A percentile compares a stretch with the other conserved stretches of the same genome.
phyloP scores from a whole-genome alignment of 2,329 filamentous ascomycete species.

The Ophiostoma sp. region DNA sequence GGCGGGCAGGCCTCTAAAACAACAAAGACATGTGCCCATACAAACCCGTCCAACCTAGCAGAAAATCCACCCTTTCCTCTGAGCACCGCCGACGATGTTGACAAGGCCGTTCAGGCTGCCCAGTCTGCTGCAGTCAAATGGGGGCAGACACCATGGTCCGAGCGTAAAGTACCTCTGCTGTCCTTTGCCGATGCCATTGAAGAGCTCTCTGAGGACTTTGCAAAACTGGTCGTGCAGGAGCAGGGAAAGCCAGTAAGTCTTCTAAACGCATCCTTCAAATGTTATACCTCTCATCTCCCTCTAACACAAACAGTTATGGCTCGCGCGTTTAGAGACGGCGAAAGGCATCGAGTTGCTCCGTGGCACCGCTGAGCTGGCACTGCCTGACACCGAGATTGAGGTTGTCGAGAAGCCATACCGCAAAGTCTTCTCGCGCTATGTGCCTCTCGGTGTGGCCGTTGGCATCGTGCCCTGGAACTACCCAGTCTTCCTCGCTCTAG shows the following conservation, averaged over 20 bases:
- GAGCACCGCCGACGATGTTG: not conserved
- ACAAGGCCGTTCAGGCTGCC: not conserved
- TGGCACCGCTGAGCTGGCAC: not conserved
- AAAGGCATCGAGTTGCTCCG: not conserved
- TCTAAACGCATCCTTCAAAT: not conserved
- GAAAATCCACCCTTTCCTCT: not conserved
- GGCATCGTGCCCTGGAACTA: conserved; percentile 5
- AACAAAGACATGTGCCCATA: not conserved
- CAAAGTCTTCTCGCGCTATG: not conserved
- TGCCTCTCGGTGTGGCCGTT: not conserved
- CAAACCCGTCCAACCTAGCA: not conserved
- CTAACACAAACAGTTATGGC: not conserved
- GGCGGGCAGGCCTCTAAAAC: not conserved
- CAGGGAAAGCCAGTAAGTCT: not conserved
- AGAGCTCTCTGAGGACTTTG: not conserved
- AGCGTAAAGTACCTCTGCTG: not conserved
- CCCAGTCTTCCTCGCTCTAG: not conserved
- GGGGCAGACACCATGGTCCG: not conserved
- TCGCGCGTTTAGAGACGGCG: not conserved
- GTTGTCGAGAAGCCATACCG: not conserved
- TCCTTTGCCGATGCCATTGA: not conserved
- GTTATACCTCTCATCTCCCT: not conserved
- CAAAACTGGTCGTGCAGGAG: not conserved
- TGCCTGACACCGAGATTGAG: not conserved
- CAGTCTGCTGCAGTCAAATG: not conserved